Base-by-base conservation (phyloP, 257 asterid species). In the Mitragyna speciosa region DNA sequence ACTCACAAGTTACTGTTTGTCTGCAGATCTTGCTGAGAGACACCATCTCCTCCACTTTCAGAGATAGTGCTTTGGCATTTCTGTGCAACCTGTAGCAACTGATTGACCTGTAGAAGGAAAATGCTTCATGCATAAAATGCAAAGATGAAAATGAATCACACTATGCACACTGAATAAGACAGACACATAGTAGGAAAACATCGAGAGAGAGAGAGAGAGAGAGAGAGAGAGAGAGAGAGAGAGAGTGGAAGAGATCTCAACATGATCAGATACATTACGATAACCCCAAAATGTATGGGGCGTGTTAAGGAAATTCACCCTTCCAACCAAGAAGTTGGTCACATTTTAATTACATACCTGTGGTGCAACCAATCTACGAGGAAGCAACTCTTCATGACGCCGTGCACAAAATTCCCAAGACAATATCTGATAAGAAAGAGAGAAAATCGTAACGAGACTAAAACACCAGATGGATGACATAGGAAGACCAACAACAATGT, bases 381-480 rank as follows among this genome's bases (percentile, higher is more conserved):
- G 92, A 80, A 96, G 98, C 86, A 96, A 93, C 86, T 96, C 98
- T 87, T 96, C 99, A 83, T 96, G 99, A 63, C 90, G 93, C 73
- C 97, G 92, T 0, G 96, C 98, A 84, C 99, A 96, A 76, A 96
- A 96, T 82, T 96, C 98, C 99, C 99, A 96, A 31, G 96, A 91
- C 70, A 92, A 81, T 84, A 94, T 96, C 97, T 96, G 82, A 52
- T 76, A 66, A 66, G 0, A 73, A 52, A 48, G 7, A 59, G 22
- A 70, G 41, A 36, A 81, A 65, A 70, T 69, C 49, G 45, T 20
- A 78, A 49, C 61, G 45, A 26, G 68, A 24, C 39, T 22, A 33
- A 22, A 59, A 1, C 12, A 31, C 26, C 31, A n/a, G 61, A 61
- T 63, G 30, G 20, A 30, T 19, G 47, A 15, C 14, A 45, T n/a